These are phyloP conservation scores for Fragilaria crotonensis DNA, from an alignment of 108 stramenopile genomes.

Conservation along the genomic window DNA sequence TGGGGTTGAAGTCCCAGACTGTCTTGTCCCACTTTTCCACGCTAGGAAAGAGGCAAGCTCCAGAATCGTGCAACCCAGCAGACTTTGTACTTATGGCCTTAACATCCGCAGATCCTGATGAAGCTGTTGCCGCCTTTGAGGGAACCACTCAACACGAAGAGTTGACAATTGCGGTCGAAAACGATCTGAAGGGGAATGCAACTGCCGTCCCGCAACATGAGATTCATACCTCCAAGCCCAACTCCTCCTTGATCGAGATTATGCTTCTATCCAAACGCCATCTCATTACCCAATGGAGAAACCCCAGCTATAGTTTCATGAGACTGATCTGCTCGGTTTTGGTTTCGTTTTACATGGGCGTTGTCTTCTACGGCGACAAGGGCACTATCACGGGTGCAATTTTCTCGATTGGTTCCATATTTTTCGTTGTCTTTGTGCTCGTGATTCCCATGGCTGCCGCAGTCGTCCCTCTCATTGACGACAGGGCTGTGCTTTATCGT, in stretches of 20 bases:
- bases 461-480: constrained; percentile 33
- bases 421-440: constrained; percentile 32
- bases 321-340: constrained; percentile 11
- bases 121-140: neutral
- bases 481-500: constrained; percentile 35
- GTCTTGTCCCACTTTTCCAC: neutral
- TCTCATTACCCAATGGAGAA: constrained; percentile 27
- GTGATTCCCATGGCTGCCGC: constrained; percentile 42
- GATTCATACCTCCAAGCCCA: too few relatives aligned
- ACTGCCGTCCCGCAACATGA: too few relatives aligned
- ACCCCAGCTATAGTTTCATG: constrained; percentile 32
- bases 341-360: constrained; percentile 18
- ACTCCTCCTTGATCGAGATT: too few relatives aligned
- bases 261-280: constrained; percentile 24
- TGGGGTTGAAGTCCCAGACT: neutral
- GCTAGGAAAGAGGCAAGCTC: neutral
- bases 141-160: too few relatives aligned
- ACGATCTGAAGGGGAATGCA: too few relatives aligned
- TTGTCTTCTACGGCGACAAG: constrained; percentile 28
- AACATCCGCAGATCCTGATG: neutral
- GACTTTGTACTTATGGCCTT: neutral
- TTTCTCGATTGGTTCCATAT: constrained; percentile 29
- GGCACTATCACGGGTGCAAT: constrained; percentile 25
- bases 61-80: neutral
- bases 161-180: too few relatives aligned